A percentile compares a stretch with the other conserved stretches of the same genome.
Conservation (phyloP, 1,284 basidiomycete genomes). For the Ceratobasidium theobromae region DNA sequence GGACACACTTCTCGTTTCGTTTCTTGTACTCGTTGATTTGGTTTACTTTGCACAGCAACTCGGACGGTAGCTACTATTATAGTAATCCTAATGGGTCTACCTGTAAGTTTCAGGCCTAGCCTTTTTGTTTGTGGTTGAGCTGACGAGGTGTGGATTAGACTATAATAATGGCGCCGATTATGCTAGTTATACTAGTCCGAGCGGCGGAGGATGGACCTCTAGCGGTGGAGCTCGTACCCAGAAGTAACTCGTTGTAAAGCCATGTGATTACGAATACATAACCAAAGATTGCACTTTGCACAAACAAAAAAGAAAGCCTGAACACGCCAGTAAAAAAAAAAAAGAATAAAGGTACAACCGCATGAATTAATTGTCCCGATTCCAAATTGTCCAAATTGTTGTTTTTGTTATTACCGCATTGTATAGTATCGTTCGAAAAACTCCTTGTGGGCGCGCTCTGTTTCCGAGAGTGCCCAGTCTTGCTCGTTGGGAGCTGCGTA, state of each 20-base stretch:
- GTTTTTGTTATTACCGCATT: background rate
- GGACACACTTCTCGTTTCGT: background rate
- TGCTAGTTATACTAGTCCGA: constrained; percentile 29
- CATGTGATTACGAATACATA: too few species aligned
- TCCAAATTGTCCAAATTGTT: too few species aligned
- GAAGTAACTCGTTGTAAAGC: background rate
- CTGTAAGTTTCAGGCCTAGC: background rate
- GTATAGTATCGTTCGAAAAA: constrained; percentile 27
- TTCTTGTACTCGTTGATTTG: background rate
- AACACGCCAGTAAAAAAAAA: background rate
- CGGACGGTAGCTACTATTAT: constrained; percentile 34
- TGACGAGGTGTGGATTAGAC: background rate
- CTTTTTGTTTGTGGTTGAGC: background rate
- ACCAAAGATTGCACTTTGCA: too few species aligned
- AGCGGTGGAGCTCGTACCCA: background rate
- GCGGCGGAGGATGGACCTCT: constrained; percentile 32
- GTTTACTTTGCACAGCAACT: constrained; percentile 4
- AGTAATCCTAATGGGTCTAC: constrained; percentile 26
- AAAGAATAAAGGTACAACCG: background rate
- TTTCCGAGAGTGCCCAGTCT: constrained; percentile 8
- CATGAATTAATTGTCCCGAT: background rate
- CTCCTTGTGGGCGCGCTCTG: constrained; percentile 20
- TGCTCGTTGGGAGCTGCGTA: constrained; percentile 16
- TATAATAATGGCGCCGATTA: constrained; percentile 31
- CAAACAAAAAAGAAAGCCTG: background rate